Conservation (phyloP, 1,284 basidiomycete genomes). For the Trametes hirsuta region DNA sequence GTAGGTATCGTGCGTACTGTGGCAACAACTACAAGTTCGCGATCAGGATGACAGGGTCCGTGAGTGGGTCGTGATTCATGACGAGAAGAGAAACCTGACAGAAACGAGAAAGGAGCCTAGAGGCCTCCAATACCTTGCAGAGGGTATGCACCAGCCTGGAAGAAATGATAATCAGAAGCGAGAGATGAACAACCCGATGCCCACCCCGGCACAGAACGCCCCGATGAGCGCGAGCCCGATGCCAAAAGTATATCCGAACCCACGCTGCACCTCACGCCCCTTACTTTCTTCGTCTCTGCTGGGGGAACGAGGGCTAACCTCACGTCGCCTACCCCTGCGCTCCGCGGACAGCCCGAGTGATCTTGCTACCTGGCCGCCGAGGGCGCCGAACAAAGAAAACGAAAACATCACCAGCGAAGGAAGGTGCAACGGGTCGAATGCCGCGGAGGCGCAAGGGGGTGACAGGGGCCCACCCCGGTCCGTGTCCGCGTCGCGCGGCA, state of each 20-base stretch:
- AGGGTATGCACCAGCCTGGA: neutral
- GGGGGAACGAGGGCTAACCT: neutral
- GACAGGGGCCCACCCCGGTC: slow-evolving; percentile 12
- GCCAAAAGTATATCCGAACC: slow-evolving; percentile 28
- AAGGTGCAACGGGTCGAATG: slow-evolving; percentile 52
- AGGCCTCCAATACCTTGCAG: neutral
- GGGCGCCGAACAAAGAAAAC: slow-evolving; percentile 45
- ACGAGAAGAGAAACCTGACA: too few species aligned
- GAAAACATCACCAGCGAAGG: slow-evolving; percentile 51
- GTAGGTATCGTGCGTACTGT: too few species aligned
- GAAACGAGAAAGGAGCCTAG: too few species aligned
- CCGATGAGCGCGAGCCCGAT: slow-evolving; percentile 35
- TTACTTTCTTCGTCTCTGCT: neutral
- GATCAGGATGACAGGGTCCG: too few species aligned
- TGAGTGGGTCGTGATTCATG: too few species aligned
- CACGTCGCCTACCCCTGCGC: neutral
- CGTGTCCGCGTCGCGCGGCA: slow-evolving; percentile 1
- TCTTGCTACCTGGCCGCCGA: slow-evolving; percentile 29
- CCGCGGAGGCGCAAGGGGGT: slow-evolving; percentile 23
- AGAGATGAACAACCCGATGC: slow-evolving; percentile 33
- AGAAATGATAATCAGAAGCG: slow-evolving; percentile 7
- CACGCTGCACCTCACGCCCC: slow-evolving; percentile 5
- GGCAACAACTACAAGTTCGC: too few species aligned
- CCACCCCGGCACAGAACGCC: slow-evolving; percentile 41
- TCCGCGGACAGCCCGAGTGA: slow-evolving; percentile 8